Percentiles rank a stretch among this genome's conserved stretches.
Conservation (phyloP, 306 rosid species). For the Cicer bijugum region DNA sequence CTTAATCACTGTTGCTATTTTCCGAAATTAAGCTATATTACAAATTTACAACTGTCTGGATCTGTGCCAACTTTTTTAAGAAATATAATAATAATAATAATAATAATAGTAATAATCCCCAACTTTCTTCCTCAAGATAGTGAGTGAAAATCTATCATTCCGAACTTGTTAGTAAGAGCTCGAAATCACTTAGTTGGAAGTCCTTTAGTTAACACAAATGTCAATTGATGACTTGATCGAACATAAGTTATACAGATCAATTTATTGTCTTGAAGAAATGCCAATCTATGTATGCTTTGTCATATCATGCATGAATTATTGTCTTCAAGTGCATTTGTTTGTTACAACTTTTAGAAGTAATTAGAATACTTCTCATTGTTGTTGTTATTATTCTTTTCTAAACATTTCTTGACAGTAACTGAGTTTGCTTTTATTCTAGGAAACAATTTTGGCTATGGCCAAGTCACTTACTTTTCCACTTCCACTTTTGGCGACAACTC, state of each 20-base stretch:
- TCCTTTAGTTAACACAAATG: not conserved
- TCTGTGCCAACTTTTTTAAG: not conserved
- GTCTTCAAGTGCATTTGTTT: not conserved
- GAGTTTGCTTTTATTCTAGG: constrained; percentile 58
- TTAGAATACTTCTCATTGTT: not conserved
- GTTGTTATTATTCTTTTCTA: constrained; percentile 36
- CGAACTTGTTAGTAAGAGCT: not conserved
- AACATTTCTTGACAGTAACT: constrained; percentile 23
- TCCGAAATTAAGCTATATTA: not conserved
- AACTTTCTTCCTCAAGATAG: not conserved
- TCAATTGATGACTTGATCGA: too few relatives aligned
- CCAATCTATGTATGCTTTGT: not conserved
- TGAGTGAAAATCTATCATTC: not conserved
- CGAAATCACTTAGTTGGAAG: not conserved
- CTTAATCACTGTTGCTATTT: not conserved
- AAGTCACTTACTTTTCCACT: constrained; percentile 85
- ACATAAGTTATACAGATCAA: too few relatives aligned
- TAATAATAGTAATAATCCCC: not conserved
- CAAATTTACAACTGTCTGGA: not conserved
- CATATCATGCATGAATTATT: not conserved
- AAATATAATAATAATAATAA: not conserved
- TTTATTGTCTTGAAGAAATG: not conserved
- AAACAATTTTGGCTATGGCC: constrained; percentile 69
- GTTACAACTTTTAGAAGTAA: not conserved
- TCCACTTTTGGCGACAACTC: constrained; percentile 80